phyloP scores from a whole-genome alignment of 805 yeast genomes.

The Diddensiella caesifluorescens region DNA sequence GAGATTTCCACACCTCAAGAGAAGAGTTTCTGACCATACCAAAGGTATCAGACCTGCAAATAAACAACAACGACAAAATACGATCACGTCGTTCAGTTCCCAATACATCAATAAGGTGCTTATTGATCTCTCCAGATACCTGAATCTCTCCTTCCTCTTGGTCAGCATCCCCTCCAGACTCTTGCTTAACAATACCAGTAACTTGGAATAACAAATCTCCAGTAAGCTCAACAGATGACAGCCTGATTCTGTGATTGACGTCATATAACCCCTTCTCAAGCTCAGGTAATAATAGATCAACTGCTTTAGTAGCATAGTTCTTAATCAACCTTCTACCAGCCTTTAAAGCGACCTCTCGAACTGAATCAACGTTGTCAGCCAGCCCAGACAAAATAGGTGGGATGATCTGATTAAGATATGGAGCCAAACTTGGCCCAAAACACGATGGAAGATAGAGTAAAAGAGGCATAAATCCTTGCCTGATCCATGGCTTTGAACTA shows the following conservation, averaged over 20 bases:
- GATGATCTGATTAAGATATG: constrained; percentile 76
- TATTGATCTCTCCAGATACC: constrained; percentile 40
- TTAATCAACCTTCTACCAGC: constrained; percentile 89
- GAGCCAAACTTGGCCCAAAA: constrained; percentile 86
- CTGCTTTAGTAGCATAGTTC: constrained; percentile 87
- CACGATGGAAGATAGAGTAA: constrained; percentile 88
- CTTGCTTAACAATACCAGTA: constrained; percentile 60
- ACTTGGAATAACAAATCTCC: constrained; percentile 94
- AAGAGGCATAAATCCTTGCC: constrained; percentile 91
- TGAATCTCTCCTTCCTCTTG: constrained; percentile 41
- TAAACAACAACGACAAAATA: constrained; percentile 76
- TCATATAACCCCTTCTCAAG: constrained; percentile 85
- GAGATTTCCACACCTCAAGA: constrained; percentile 92
- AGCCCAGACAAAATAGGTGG: constrained; percentile 90
- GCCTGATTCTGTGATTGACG: constrained; percentile 75
- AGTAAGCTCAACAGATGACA: constrained; percentile 89
- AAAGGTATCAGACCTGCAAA: constrained; percentile 89
- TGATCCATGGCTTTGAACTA: constrained; percentile 59
- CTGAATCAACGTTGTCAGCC: constrained; percentile 82
- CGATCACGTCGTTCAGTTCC: constrained; percentile 88
- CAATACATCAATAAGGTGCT: constrained; percentile 65
- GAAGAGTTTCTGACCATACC: constrained; percentile 85
- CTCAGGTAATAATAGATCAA: constrained; percentile 89
- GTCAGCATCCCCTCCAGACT: constrained; percentile 54
- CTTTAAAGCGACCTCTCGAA: constrained; percentile 83